phyloP scores from a whole-genome alignment of 2,329 filamentous ascomycete species.

The Gnomoniopsis sp. region DNA sequence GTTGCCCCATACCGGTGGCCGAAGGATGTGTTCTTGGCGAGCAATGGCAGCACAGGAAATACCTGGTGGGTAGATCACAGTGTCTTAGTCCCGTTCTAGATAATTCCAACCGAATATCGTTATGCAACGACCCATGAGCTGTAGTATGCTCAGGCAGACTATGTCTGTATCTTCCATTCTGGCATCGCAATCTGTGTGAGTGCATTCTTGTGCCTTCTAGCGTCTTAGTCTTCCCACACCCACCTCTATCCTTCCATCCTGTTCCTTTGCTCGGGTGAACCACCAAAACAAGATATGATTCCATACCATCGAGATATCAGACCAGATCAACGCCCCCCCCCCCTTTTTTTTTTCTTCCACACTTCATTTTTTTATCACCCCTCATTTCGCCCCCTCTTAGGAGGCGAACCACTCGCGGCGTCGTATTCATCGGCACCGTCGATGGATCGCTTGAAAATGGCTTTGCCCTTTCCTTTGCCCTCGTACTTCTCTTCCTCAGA shows the following conservation, averaged over 20 bases:
- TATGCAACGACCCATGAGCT: background rate
- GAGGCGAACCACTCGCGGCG: background rate
- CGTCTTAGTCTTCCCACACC: too few species aligned
- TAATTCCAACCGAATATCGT: background rate
- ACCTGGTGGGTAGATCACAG: slow-evolving; percentile 21
- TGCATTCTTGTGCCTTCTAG: too few species aligned
- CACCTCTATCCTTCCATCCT: background rate
- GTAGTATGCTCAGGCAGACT: background rate
- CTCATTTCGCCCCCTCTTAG: background rate
- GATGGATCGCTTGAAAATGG: background rate
- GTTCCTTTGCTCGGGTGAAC: background rate
- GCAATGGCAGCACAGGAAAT: slow-evolving; percentile 16
- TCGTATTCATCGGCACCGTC: background rate
- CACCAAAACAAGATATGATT: background rate
- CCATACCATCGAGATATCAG: too few species aligned
- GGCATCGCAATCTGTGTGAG: too few species aligned
- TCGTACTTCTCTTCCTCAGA: background rate
- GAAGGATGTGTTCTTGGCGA: slow-evolving; percentile 21
- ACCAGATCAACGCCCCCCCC: too few species aligned
- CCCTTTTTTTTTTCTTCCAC: too few species aligned
- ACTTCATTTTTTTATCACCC: background rate
- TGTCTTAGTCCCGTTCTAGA: slow-evolving; percentile 17
- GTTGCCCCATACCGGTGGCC: slow-evolving; percentile 26
- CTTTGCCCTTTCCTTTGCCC: background rate
- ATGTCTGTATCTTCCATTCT: background rate